phyloP scores from a whole-genome alignment of 1,284 basidiomycete genomes.

The Golubevia sp. region DNA sequence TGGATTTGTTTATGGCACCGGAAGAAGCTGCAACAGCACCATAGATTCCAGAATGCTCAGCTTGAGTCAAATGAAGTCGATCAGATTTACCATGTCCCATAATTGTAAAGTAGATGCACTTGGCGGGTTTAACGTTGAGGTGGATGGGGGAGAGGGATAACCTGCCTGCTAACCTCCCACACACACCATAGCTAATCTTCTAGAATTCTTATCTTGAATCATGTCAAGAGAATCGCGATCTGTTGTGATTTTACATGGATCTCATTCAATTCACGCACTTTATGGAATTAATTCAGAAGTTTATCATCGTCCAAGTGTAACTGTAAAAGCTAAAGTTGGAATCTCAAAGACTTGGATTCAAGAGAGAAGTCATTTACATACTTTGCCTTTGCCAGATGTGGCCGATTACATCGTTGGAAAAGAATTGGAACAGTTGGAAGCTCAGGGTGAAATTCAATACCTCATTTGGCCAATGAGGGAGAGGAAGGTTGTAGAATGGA shows the following conservation, averaged over 20 bases:
- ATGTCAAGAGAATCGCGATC: slow-evolving; percentile 37
- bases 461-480: slow-evolving; percentile 42
- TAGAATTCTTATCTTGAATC: no score
- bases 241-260: slow-evolving; percentile 38
- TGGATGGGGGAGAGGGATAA: no score
- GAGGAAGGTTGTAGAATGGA: slow-evolving; percentile 52
- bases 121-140: no score
- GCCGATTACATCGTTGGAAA: slow-evolving; percentile 41
- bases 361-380: slow-evolving; percentile 1
- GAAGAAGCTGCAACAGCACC: no score
- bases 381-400: slow-evolving; percentile 13
- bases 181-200: no score
- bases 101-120: no score
- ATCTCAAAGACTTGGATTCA: neutral
- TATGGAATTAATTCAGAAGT: slow-evolving; percentile 43
- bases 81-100: no score
- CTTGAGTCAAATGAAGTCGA: no score
- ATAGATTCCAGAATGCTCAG: no score
- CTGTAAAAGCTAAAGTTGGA: slow-evolving; percentile 27
- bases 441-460: slow-evolving; percentile 24
- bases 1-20: no score
- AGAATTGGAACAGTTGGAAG: slow-evolving; percentile 33
- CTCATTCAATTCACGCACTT: slow-evolving; percentile 42
- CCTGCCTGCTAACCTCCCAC: no score
- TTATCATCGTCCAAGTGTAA: slow-evolving; percentile 37